Percentiles rank a stretch among this genome's conserved stretches.
Evolutionary conservation across 2,329 filamentous ascomycete species (phyloP).

Genomic region (Boeremia lycopersici): DNA sequence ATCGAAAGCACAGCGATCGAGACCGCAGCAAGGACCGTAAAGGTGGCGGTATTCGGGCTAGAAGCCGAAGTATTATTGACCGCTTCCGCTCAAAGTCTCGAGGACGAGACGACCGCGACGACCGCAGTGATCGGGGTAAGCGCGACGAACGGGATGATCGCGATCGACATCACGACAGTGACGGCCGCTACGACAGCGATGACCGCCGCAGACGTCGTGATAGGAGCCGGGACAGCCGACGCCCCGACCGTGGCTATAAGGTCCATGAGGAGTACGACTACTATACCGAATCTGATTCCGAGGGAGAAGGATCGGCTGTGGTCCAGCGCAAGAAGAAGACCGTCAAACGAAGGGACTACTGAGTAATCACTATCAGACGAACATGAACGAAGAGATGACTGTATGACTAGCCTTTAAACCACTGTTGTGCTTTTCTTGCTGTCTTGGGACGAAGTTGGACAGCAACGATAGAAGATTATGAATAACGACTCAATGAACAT

Average conservation of each 20-base stretch:
- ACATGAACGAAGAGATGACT: neutral
- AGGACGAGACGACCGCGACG: constrained; percentile 17
- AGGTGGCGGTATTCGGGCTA: constrained; percentile 30
- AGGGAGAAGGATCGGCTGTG: constrained; percentile 8
- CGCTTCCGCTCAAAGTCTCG: constrained; percentile 35
- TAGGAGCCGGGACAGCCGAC: constrained; percentile 11
- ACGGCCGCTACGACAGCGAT: constrained; percentile 6
- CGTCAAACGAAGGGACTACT: constrained; percentile 10
- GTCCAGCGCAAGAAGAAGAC: constrained; percentile 15
- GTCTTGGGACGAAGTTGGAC: neutral
- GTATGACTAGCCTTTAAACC: neutral
- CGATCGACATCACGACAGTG: constrained; percentile 16
- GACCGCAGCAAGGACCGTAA: constrained; percentile 15
- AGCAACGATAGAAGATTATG: neutral
- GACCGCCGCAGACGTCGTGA: constrained; percentile 12
- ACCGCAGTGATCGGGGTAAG: constrained; percentile 16
- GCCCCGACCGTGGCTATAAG: constrained; percentile 13
- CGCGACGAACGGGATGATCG: constrained; percentile 13
- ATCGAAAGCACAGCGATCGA: constrained; percentile 16
- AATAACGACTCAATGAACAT: neutral
- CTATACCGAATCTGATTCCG: constrained; percentile 11
- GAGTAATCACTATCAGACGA: neutral
- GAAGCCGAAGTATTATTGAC: constrained; percentile 33
- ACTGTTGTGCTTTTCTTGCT: neutral
- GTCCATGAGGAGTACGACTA: constrained; percentile 17